These are phyloP conservation scores for Cucurbita ficifolia DNA, from an alignment of 306 rosid species.

Conservation along the genomic window DNA sequence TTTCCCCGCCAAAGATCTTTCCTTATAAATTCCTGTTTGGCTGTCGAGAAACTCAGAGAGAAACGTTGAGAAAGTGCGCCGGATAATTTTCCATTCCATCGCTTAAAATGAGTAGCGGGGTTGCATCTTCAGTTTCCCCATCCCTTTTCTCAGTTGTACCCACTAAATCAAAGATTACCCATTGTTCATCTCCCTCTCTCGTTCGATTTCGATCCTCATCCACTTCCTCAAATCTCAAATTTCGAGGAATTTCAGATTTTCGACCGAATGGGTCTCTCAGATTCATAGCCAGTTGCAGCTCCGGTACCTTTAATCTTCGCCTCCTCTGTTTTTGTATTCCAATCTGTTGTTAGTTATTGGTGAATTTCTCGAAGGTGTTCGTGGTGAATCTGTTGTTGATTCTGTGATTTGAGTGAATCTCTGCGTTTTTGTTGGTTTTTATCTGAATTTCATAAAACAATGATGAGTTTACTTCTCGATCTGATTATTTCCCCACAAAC, in stretches of 20 bases:
- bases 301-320: slow-evolving; percentile 24
- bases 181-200: slow-evolving; percentile 10
- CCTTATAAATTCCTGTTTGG: slow-evolving; percentile 2
- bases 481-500: not conserved
- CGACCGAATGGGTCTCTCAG: slow-evolving; percentile 15
- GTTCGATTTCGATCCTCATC: slow-evolving; percentile 2
- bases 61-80: slow-evolving; percentile 13
- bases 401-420: not conserved
- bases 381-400: not conserved
- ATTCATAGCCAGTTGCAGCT: slow-evolving; percentile 23
- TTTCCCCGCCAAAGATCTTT: not conserved
- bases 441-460: not conserved
- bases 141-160: slow-evolving; percentile 10
- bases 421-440: not conserved
- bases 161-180: slow-evolving; percentile 12
- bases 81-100: not conserved
- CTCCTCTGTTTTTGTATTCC: not conserved
- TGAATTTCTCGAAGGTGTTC: not conserved
- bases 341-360: not conserved
- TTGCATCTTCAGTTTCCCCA: slow-evolving; percentile 22
- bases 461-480: not conserved
- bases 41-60: slow-evolving; percentile 2
- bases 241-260: slow-evolving; percentile 12
- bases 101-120: slow-evolving; percentile 33
- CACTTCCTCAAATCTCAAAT: slow-evolving; percentile 11